Evolutionary conservation across 2,329 filamentous ascomycete species (phyloP).

Genomic region (Colletotrichum tabaci): DNA sequence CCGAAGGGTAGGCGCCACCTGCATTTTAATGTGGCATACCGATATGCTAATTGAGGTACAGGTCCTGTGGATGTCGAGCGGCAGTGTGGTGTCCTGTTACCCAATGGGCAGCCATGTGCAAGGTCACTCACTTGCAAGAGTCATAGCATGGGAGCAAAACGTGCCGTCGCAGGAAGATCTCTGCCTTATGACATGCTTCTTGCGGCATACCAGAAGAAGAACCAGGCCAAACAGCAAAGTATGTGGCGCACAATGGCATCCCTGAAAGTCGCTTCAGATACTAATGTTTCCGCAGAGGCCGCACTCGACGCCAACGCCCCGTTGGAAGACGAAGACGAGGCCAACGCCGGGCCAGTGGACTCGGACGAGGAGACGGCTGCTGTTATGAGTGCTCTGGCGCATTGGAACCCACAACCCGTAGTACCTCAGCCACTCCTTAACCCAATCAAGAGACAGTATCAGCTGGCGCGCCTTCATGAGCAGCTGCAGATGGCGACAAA

Average conservation of each 20-base stretch:
- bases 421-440: constrained; percentile 75
- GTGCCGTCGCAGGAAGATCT: constrained; percentile 87
- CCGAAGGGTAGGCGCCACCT: constrained; percentile 74
- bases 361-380: constrained; percentile 94
- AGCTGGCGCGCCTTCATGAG: constrained; percentile 74
- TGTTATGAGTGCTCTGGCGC: constrained; percentile 85
- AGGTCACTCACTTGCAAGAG: constrained; percentile 94
- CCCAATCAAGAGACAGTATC: constrained; percentile 75
- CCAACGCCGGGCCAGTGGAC: constrained; percentile 85
- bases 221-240: constrained; percentile 98
- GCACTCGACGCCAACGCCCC: constrained; percentile 95
- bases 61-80: constrained; percentile 93
- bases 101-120: constrained; percentile 90
- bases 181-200: constrained; percentile 94
- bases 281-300: constrained; percentile 73
- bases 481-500: constrained; percentile 78
- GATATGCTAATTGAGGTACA: constrained; percentile 46
- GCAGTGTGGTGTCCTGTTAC: constrained; percentile 89
- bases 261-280: not conserved
- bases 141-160: constrained; percentile 94
- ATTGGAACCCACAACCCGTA: constrained; percentile 84
- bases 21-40: not conserved
- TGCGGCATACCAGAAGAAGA: constrained; percentile 94
- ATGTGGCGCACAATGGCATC: constrained; percentile 56
- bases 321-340: constrained; percentile 87